Conservation (phyloP, 2,329 filamentous ascomycete species). For the Mycosphaerella sp. region DNA sequence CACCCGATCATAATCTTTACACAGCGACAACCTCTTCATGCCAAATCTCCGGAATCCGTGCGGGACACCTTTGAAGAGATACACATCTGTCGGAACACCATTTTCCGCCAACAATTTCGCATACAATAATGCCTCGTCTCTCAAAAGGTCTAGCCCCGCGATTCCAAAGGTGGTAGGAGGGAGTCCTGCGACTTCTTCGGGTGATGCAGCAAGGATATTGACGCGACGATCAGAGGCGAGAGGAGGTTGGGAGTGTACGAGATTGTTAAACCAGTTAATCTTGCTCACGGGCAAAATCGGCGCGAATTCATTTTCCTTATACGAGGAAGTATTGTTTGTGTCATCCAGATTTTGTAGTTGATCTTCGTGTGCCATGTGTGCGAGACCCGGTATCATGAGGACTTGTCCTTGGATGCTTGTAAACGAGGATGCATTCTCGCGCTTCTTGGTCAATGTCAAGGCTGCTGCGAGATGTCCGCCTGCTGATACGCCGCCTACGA, state of each 20-base stretch:
- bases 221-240: constrained; percentile 34
- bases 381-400: constrained; percentile 47
- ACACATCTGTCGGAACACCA: constrained; percentile 45
- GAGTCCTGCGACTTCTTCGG: constrained; percentile 37
- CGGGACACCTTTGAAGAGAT: constrained; percentile 49
- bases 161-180: constrained; percentile 44
- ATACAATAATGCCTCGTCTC: constrained; percentile 48
- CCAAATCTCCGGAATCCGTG: constrained; percentile 49
- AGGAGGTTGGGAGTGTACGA: constrained; percentile 11
- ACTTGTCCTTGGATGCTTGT: constrained; percentile 46
- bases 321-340: constrained; percentile 39
- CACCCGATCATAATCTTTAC: constrained; percentile 40
- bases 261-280: constrained; percentile 30
- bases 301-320: constrained; percentile 43
- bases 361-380: constrained; percentile 33
- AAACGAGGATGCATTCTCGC: constrained; percentile 25
- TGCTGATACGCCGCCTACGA: constrained; percentile 48
- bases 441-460: constrained; percentile 39
- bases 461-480: constrained; percentile 43
- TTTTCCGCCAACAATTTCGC: constrained; percentile 41
- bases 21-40: constrained; percentile 35
- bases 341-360: constrained; percentile 36
- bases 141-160: constrained; percentile 44
- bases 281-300: constrained; percentile 44
- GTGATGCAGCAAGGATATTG: constrained; percentile 37